Evolutionary conservation across 108 stramenopile genomes (phyloP), one percentile per base, ranked within the genome.

Genomic region (Nitzschia putrida): DNA sequence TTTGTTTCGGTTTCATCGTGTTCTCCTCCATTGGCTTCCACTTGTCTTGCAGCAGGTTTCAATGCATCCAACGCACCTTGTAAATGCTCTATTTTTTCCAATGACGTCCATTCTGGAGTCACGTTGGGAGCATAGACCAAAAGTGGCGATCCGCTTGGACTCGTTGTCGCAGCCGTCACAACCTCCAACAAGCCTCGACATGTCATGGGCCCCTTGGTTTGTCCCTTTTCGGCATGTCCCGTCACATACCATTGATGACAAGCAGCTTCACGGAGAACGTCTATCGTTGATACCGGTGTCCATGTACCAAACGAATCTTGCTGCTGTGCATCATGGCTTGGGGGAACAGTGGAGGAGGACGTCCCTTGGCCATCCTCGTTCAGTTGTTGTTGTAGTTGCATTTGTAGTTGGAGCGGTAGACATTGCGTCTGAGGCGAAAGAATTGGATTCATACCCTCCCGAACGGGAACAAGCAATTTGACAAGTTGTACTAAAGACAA

Each of bases 241-340:
- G 55, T 88, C 72, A 88, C 90, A 65, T 80, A 88, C 87, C 87
- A 93, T 56, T 50, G 21, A 0, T 50, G 37, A 52, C 83, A 86
- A 10, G 84, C 80, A 12, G 77, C 74, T 63, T 90, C 80, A 24
- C 63, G 68, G 50, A 93, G 40, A 29, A 93, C 56, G 12, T 83
- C 64, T 1, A 87, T 43, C 1, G 59, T 40, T 0, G 53, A 55
- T 20, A 83, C 86, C 11, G 40, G 34, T 55, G 68, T 71, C 91
- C 91, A 92, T 64, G 78, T 37, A 59, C 72, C 61, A 80, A 70
- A 61, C n/a, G 52, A 1, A 38, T 22, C 7, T 41, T 38, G 40
- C 20, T 54, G 16, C 47, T 56, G 70, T 9, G 54, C 73, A 41
- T 75, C 65, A 34, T 49, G 45, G 37, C 18, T 18, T 49, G 14